phyloP scores from a whole-genome alignment of 176 grass and related monocot genomes.

The Carex scoparia region DNA sequence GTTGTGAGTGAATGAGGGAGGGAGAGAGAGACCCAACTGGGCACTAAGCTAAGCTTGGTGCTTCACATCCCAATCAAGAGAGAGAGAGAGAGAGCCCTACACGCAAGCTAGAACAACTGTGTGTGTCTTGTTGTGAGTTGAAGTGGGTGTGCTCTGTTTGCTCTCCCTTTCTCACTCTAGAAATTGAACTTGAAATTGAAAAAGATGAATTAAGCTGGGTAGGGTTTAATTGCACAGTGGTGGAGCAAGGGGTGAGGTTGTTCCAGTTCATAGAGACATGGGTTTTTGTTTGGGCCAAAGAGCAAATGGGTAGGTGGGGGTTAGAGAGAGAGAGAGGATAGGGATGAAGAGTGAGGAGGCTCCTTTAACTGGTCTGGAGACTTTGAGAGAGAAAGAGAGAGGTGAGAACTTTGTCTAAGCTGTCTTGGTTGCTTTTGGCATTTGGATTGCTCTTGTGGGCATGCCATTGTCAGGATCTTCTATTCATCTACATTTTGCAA shows the following conservation, averaged over 20 bases:
- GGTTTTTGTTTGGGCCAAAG: slow-evolving; percentile 30
- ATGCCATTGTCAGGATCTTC: slow-evolving; percentile 3
- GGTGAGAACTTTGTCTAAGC: slow-evolving; percentile 2
- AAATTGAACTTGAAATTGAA: slow-evolving; percentile 2
- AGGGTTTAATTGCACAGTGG: slow-evolving; percentile 22
- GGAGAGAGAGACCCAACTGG: slow-evolving; percentile 10
- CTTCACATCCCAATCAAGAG: slow-evolving; percentile 25
- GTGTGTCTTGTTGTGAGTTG: too few species aligned
- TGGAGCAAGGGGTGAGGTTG: background rate
- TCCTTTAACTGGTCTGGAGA: slow-evolving; percentile 29
- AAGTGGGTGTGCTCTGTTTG: too few species aligned
- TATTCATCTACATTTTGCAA: background rate
- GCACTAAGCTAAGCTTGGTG: slow-evolving; percentile 17
- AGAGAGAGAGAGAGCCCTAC: slow-evolving; percentile 12
- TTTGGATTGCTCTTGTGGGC: slow-evolving; percentile 21
- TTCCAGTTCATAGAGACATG: slow-evolving; percentile 31
- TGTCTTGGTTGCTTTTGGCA: slow-evolving; percentile 24
- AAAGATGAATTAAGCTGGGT: background rate
- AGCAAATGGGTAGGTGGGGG: slow-evolving; percentile 18
- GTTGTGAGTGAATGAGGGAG: background rate
- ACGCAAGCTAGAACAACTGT: slow-evolving; percentile 8
- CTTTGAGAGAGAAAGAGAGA: slow-evolving; percentile 29
- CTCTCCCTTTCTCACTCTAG: too few species aligned
- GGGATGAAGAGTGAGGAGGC: slow-evolving; percentile 24
- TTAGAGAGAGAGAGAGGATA: background rate